Conservation (phyloP, 352 stramenopile species). For the Phytophthora syringae region DNA sequence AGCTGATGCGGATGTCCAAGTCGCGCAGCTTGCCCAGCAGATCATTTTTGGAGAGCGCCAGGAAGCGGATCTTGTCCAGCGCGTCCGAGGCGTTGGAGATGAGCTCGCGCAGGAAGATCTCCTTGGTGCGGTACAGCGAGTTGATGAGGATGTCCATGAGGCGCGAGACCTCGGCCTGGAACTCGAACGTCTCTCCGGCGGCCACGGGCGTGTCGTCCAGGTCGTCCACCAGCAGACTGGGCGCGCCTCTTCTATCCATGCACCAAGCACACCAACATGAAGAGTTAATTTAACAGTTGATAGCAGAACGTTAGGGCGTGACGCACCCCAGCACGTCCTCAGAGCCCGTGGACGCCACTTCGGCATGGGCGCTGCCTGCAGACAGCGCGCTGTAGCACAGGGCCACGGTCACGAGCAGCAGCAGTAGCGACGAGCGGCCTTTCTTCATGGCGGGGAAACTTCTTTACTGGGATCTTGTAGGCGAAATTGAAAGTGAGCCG, state of each 20-base stretch:
- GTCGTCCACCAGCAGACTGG: slow-evolving; percentile 50
- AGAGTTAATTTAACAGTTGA: background rate
- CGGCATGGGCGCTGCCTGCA: slow-evolving; percentile 28
- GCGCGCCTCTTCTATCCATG: slow-evolving; percentile 36
- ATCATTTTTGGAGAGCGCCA: slow-evolving; percentile 93
- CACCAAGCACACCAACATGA: slow-evolving; percentile 1
- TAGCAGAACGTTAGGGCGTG: background rate
- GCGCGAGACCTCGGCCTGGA: slow-evolving; percentile 97
- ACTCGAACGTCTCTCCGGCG: slow-evolving; percentile 89
- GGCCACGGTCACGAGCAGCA: slow-evolving; percentile 46
- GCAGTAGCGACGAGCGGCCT: slow-evolving; percentile 31
- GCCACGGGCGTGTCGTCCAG: slow-evolving; percentile 47
- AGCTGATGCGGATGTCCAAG: slow-evolving; percentile 97
- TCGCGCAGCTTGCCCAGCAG: slow-evolving; percentile 83
- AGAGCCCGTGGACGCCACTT: slow-evolving; percentile 46
- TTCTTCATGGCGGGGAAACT: slow-evolving; percentile 12
- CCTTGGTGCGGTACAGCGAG: slow-evolving; percentile 97
- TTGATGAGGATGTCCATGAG: slow-evolving; percentile 99
- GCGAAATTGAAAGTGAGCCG: slow-evolving; percentile 32
- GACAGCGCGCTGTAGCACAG: slow-evolving; percentile 43
- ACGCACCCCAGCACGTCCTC: slow-evolving; percentile 53
- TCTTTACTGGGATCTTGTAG: slow-evolving; percentile 8
- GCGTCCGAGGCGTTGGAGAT: slow-evolving; percentile 99
- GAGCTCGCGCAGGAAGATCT: slow-evolving; percentile 99
- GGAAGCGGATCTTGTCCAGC: slow-evolving; percentile 99